Evolutionary conservation across 2,329 filamentous ascomycete genomes (phyloP), one percentile per base, ranked within the genome.

Genomic region (Ophiosphaerella korrae): DNA sequence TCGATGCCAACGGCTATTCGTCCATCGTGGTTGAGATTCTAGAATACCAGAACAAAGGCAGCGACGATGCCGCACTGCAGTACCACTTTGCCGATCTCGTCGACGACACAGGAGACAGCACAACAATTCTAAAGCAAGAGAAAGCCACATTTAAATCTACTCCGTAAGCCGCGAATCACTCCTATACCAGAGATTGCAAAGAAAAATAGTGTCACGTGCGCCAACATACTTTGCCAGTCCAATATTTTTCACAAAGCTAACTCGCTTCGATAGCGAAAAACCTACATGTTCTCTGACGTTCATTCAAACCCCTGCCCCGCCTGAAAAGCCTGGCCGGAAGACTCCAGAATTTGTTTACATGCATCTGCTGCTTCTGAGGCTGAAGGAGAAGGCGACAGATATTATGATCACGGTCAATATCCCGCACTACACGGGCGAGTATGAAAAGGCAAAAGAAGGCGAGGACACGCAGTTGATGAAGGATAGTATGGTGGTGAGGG

Each of bases 1-100:
- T 97, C 67, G 91, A 95, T 71, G 82, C 84, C 58, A 82, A 88
- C 56, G 92, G 91, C 42, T 92, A 92, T 73, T 90, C 90, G 3
- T 92, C 84, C 75, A 86, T 96, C 71, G 92, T 96, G 63, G 83
- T 97, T 74, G 93, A 97, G 66, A 90, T 97, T 67, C 88, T 89
- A 47, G 88, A 97, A 77, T 88, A 89, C 48, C 87, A 96, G 18
- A 83, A 83, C 4, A 78, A 84, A 14, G 82, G 86, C 64, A 83
- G 83, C 32, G 86, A 92, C 63, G 87, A 88, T 48, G 83, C 82
- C 38, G 90, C 91, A 14, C 58, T 78, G 50, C 74, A 79, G 56
- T 77, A 75, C 58, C 81, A 83, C 60, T 75, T 83, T 42, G 60
- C 68, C 3, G 80, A 83, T 52, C 70, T 82, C 16, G 72, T 79